A percentile compares a stretch with the other conserved stretches of the same genome.
Conservation (phyloP, 2,329 filamentous ascomycete genomes). For the Phyllosticta capitalensis region DNA sequence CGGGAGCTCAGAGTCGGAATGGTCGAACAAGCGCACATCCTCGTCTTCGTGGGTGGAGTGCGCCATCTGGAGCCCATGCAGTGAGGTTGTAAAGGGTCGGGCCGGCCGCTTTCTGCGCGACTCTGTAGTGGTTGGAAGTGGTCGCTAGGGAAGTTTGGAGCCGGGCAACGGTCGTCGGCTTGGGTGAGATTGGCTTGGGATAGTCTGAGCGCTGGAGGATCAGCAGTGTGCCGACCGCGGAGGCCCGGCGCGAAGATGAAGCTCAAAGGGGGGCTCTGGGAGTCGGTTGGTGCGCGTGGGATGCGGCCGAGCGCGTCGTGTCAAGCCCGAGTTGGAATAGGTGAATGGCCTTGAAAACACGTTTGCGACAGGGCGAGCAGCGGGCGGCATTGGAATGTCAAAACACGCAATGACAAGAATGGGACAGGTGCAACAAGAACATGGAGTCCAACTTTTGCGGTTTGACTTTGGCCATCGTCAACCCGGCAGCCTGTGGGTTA, state of each 20-base stretch:
- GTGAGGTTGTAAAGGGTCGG: conserved; percentile 1
- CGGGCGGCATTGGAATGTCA: not conserved
- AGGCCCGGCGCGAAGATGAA: not conserved
- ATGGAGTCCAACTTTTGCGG: not conserved
- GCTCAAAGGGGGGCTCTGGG: conserved; percentile 8
- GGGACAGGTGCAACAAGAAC: not conserved
- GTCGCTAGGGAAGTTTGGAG: not conserved
- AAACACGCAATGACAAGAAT: not conserved
- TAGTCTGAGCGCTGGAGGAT: conserved; percentile 7
- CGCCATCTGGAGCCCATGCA: conserved; percentile 17
- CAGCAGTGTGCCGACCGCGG: conserved; percentile 9
- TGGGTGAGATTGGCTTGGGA: not conserved
- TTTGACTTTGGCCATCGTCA: not conserved
- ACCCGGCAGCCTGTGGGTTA: not conserved
- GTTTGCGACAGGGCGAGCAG: not conserved
- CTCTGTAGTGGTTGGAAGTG: not conserved
- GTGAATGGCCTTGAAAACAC: not conserved
- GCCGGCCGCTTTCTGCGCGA: not conserved
- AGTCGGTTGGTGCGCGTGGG: conserved; percentile 1
- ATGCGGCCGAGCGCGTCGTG: conserved; percentile 1
- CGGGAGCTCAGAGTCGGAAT: conserved; percentile 30
- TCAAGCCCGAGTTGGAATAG: not conserved
- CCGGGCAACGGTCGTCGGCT: not conserved
- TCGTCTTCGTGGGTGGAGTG: conserved; percentile 21
- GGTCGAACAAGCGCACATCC: conserved; percentile 24